Evolutionary conservation across 805 yeast species (phyloP).

Genomic region (Candida vaughaniae): DNA sequence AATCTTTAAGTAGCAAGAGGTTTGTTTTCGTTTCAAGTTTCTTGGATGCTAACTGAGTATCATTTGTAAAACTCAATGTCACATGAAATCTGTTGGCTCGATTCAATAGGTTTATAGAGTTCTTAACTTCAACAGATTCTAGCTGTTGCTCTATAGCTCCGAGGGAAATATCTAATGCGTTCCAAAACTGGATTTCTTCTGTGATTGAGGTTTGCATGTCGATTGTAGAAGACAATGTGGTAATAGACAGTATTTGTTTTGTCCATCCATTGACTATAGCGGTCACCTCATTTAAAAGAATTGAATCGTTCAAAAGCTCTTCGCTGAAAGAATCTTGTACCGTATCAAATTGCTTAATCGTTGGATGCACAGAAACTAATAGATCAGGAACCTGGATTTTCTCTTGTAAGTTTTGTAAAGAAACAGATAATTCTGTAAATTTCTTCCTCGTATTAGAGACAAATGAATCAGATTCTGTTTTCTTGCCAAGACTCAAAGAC

Average conservation of each 20-base stretch:
- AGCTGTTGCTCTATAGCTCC: conserved; percentile 57
- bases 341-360: conserved; percentile 25
- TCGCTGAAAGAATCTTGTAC: conserved; percentile 32
- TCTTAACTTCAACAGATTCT: conserved; percentile 48
- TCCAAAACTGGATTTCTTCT: conserved; percentile 81
- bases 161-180: conserved; percentile 63
- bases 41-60: conserved; percentile 63
- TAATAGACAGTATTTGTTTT: conserved; percentile 55
- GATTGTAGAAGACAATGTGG: conserved; percentile 53
- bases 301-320: conserved; percentile 46
- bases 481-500: conserved; percentile 25
- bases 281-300: conserved; percentile 68
- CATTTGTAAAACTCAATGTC: conserved; percentile 68
- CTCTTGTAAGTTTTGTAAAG: conserved; percentile 67
- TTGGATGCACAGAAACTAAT: conserved; percentile 49
- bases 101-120: conserved; percentile 60
- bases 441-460: conserved; percentile 49
- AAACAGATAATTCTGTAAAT: conserved; percentile 63
- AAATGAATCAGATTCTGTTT: conserved; percentile 28
- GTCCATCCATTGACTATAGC: conserved; percentile 73
- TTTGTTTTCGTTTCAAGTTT: conserved; percentile 51
- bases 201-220: conserved; percentile 49
- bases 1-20: conserved; percentile 62
- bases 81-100: conserved; percentile 79
- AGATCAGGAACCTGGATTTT: conserved; percentile 69